phyloP scores from a whole-genome alignment of 768 basidiomycete genomes.

The Podaxis pistillaris region DNA sequence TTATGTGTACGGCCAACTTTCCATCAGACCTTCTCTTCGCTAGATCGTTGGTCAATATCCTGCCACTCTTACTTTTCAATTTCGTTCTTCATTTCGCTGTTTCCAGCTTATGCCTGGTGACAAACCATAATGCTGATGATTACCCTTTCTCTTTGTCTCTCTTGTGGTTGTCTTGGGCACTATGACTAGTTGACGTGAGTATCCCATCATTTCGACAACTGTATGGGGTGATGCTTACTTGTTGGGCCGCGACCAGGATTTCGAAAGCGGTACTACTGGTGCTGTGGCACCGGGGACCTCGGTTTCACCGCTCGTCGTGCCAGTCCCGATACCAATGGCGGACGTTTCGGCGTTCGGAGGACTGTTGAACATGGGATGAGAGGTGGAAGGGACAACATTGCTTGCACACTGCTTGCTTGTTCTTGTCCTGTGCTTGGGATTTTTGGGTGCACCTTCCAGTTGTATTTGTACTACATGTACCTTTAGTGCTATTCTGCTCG shows the following conservation, averaged over 20 bases:
- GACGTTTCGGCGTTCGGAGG: constrained; percentile 11
- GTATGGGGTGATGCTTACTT: background rate
- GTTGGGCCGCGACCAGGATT: constrained; percentile 1
- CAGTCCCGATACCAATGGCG: constrained; percentile 10
- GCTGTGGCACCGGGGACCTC: background rate
- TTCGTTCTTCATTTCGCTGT: too few species aligned
- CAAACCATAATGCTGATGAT: background rate
- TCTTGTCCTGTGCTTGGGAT: background rate
- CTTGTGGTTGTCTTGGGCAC: background rate
- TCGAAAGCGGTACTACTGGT: constrained; percentile 1
- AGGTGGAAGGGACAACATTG: too few species aligned
- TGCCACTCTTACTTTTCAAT: too few species aligned
- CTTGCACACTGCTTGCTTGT: background rate
- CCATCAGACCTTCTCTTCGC: too few species aligned
- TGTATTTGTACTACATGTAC: background rate
- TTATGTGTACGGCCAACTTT: too few species aligned
- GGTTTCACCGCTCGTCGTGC: constrained; percentile 9
- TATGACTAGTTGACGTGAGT: constrained; percentile 6
- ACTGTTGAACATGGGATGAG: constrained; percentile 10
- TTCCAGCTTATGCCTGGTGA: background rate
- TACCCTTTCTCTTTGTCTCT: background rate
- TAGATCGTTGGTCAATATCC: too few species aligned
- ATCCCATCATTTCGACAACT: background rate
- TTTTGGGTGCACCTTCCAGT: background rate
- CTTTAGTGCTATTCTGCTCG: too few species aligned